Evolutionary conservation across 805 yeast species (phyloP), one percentile per base, ranked within the genome.

Genomic region (Suhomyces pyralidae): DNA sequence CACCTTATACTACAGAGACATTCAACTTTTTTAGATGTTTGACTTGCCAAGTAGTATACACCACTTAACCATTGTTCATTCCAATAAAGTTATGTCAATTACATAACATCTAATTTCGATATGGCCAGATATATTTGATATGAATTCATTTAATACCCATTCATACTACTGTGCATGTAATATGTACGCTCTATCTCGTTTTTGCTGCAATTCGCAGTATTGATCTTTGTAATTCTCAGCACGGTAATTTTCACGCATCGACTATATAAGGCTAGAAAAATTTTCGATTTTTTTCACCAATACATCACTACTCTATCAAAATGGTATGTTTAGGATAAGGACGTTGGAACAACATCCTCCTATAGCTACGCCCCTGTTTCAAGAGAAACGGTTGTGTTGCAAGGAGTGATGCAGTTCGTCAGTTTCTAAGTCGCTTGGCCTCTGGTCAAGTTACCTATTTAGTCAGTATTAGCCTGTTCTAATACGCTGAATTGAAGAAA

Each of bases 291-390:
- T 38, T 10, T 28, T 12, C 32, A 12, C 14, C 32, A 9, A 26
- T 9, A 38, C 2, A 38, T 9, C 24, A 38, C 42, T n/a, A 38
- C 42, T 38, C 22, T 38, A 42, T 1, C 24, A 22, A 55, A 53
- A 57, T 57, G 60, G 60, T 57, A 57, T 47, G 60, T 57, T 53
- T 34, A 45, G 45, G 40, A 45, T 30, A 30, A 40, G 52, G 51
- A 56, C 55, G 58, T 51, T 57, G 60, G 60, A 57, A 48, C 60
- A 53, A 57, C 60, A 55, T 57, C 60, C 60, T 57, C 54, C 60
- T 50, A 36, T 44, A 53, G 46, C 58, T 52, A 45, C 56, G 44
- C 54, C 49, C 48, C 46, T 24, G 43, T 46, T 34, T 19, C 48
- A 15, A 7, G 36, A 48, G 50, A 44, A 32, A 45, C 34, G 56